These are phyloP conservation scores for Penicillium coprophilum DNA, from an alignment of 495 filamentous ascomycete genomes.

Conservation along the genomic window DNA sequence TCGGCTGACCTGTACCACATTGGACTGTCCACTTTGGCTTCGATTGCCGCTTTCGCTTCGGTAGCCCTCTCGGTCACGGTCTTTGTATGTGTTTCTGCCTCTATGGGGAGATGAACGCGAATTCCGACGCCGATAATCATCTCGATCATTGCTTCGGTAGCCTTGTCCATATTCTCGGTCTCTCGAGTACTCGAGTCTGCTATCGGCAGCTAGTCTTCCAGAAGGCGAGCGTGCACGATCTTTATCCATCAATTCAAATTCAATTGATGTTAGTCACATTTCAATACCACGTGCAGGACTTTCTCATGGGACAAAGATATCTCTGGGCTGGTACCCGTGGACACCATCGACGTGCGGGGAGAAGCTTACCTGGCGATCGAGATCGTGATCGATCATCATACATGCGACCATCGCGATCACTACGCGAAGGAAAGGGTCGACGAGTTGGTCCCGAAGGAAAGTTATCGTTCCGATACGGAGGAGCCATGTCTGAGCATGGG, in stretches of 20 bases:
- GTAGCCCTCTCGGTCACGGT: conserved; percentile 58
- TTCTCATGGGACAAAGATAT: conserved; percentile 9
- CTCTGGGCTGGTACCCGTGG: conserved; percentile 3
- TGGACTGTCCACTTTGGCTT: conserved; percentile 42
- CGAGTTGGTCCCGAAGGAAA: conserved; percentile 19
- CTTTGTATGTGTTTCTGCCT: conserved; percentile 47
- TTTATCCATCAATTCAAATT: conserved; percentile 22
- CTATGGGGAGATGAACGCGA: conserved; percentile 42
- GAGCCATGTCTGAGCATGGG: conserved; percentile 29
- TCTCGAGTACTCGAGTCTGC: conserved; percentile 37
- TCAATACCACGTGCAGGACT: conserved; percentile 8
- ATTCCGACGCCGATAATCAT: conserved; percentile 41
- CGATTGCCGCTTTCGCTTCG: conserved; percentile 47
- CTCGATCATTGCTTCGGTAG: conserved; percentile 41
- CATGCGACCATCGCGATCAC: conserved; percentile 47
- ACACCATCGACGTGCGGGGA: conserved; percentile 42
- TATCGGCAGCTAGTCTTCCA: conserved; percentile 40
- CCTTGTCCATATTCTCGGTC: conserved; percentile 32
- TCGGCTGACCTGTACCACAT: conserved; percentile 53
- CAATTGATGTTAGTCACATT: conserved; percentile 27
- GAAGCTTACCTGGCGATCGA: conserved; percentile 44
- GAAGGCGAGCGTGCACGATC: conserved; percentile 43
- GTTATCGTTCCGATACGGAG: conserved; percentile 32
- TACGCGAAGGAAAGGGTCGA: conserved; percentile 32
- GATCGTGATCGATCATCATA: conserved; percentile 52